Conservation (phyloP, 2,329 filamentous ascomycete genomes). For the Lasiodiplodia hormozganensis region DNA sequence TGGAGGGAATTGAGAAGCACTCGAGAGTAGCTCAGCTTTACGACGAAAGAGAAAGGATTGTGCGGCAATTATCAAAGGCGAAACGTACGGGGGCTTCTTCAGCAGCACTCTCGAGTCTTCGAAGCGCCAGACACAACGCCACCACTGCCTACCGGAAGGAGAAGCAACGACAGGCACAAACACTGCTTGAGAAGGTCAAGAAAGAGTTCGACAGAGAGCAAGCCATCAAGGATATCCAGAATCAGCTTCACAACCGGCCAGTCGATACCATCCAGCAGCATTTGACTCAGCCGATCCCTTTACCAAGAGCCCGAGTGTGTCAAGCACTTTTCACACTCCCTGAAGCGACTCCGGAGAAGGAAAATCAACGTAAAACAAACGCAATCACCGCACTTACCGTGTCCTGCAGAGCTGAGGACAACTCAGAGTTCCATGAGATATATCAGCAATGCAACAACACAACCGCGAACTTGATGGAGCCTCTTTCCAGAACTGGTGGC, state of each 20-base stretch:
- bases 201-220: not conserved
- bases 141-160: not conserved
- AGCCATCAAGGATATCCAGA: not conserved
- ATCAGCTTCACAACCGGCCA: not conserved
- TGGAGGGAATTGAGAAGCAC: not conserved
- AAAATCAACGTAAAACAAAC: no score
- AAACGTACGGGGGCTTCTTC: not conserved
- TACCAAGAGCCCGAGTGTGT: no score
- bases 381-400: no score
- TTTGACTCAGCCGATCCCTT: no score
- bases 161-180: not conserved
- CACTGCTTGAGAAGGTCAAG: not conserved
- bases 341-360: no score
- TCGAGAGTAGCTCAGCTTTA: not conserved
- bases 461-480: no score
- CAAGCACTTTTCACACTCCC: no score
- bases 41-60: not conserved
- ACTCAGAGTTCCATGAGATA: no score
- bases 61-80: not conserved
- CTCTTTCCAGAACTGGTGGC: no score
- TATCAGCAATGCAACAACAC: no score
- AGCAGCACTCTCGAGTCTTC: not conserved
- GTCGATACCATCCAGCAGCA: not conserved
- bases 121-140: not conserved
- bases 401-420: no score